Evolutionary conservation across 2,329 filamentous ascomycete genomes (phyloP), one percentile per base, ranked within the genome.

Genomic region (Aureobasidium pullulans): DNA sequence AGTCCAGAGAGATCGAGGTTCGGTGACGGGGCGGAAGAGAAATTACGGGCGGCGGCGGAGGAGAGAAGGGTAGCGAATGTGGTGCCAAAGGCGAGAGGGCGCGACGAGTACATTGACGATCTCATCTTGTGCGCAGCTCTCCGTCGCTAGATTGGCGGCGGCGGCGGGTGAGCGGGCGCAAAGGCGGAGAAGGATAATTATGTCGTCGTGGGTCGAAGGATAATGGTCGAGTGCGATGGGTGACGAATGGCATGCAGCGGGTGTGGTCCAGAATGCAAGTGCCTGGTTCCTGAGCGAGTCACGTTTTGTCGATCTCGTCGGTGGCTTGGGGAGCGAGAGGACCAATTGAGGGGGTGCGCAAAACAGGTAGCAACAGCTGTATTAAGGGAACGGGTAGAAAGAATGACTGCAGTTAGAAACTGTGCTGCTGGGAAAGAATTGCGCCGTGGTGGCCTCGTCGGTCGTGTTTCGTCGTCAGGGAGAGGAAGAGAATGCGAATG

Each of bases 1-100:
- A 99, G 78, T 60, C 85, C 77, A 31, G 81, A 83, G 61, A 96
- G 81, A 70, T 96, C 88, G 70, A 99, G 83, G 68, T 92, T 85
- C 60, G 88, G 78, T 13, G 84, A 77, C 3, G 89, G 84, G 40
- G 84, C 80, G 13, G 83, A 72, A 47, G 77, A 82, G 71, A 89
- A 87, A 37, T 60, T 60, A 37, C 47, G 34, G 19, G 60, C 62
- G 44, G 8, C 29, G 10, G 29, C n/a, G 15, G n/a, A 32, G 31
- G 59, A 44, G 39, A 57, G 29, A 10, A 44, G n/a, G 11, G 31
- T 11, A 43, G 46, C 36, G 39, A 63, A 39, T 13, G 57, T 52
- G 19, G 60, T 44, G 56, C 60, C 58, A 60, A 63, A 54, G 47
- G 57, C 61, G 57, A 61, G 57, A 40, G 56, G 39, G 62, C 53